phyloP scores from a whole-genome alignment of 225 moss, liverwort and hornwort species.

The Climacium dendroides region DNA sequence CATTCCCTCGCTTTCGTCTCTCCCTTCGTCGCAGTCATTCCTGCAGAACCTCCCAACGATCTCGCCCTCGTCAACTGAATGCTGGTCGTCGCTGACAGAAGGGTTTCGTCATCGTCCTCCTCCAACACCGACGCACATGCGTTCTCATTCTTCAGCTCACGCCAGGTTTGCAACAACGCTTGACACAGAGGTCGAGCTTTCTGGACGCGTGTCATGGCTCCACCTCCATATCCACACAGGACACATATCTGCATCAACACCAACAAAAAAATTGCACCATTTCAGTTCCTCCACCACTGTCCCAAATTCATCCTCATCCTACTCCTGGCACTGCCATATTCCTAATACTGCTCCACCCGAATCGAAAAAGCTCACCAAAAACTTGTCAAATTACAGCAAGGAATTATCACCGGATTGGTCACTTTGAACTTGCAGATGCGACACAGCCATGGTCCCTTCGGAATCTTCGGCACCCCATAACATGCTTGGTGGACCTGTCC shows the following conservation, averaged over 20 bases:
- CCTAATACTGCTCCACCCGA: not conserved
- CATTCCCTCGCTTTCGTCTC: not conserved
- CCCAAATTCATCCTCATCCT: not conserved
- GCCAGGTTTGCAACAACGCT: slow-evolving; percentile 58
- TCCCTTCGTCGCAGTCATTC: not conserved
- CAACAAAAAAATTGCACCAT: not conserved
- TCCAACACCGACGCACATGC: not conserved
- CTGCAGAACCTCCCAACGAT: not conserved
- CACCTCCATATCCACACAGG: slow-evolving; percentile 82
- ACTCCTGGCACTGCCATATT: not conserved
- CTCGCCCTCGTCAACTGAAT: not conserved
- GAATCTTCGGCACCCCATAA: slow-evolving; percentile 86
- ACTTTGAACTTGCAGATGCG: slow-evolving; percentile 81
- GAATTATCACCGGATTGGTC: slow-evolving; percentile 27
- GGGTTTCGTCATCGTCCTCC: slow-evolving; percentile 3
- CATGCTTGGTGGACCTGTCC: slow-evolving; percentile 90
- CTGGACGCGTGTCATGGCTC: slow-evolving; percentile 93
- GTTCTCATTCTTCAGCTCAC: slow-evolving; percentile 21
- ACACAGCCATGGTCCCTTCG: slow-evolving; percentile 73
- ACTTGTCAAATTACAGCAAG: not conserved
- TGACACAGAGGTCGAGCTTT: slow-evolving; percentile 70
- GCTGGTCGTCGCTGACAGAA: slow-evolving; percentile 11
- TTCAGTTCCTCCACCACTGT: not conserved
- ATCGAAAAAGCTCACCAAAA: not conserved
- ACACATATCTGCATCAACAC: slow-evolving; percentile 55